phyloP scores from a whole-genome alignment of 495 filamentous ascomycete species.

The Clohesyomyces aquaticus region DNA sequence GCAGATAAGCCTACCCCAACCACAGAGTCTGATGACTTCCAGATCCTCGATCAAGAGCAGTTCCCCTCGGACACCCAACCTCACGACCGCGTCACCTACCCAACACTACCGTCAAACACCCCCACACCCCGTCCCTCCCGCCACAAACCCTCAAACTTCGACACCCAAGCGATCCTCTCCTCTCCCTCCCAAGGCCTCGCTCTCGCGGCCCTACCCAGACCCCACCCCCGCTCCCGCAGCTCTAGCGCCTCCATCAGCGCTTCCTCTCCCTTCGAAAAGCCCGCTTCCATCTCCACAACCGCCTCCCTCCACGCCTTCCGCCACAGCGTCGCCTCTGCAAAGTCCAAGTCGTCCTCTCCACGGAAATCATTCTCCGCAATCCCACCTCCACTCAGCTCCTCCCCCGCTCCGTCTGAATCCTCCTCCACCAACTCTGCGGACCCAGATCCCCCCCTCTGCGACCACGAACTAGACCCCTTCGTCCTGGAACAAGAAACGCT shows the following conservation, averaged over 20 bases:
- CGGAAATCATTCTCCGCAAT: constrained; percentile 3
- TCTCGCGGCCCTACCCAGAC: constrained; percentile 3
- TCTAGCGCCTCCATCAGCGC: constrained; percentile 4
- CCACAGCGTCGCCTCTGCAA: constrained; percentile 12
- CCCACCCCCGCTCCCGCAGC: constrained; percentile 2
- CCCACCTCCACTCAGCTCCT: not conserved
- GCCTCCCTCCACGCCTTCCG: constrained; percentile 37
- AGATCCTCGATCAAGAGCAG: not conserved
- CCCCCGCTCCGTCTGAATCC: not conserved
- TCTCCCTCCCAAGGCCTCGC: constrained; percentile 21
- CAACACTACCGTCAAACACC: constrained; percentile 24
- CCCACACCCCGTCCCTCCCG: constrained; percentile 27
- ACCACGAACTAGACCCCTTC: constrained; percentile 21
- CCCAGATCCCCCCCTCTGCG: constrained; percentile 30
- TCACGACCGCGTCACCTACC: not conserved
- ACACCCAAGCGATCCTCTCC: constrained; percentile 39
- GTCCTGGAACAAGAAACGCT: constrained; percentile 4
- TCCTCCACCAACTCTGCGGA: constrained; percentile 16
- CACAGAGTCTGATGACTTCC: constrained; percentile 8
- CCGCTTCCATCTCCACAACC: not conserved
- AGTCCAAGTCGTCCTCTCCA: no score
- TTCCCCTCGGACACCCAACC: not conserved
- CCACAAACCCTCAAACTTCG: constrained; percentile 15
- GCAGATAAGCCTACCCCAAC: not conserved
- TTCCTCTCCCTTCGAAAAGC: constrained; percentile 7